These are phyloP conservation scores for Hypoxylon sp. DNA, from an alignment of 2,329 filamentous ascomycete genomes.

Conservation along the genomic window DNA sequence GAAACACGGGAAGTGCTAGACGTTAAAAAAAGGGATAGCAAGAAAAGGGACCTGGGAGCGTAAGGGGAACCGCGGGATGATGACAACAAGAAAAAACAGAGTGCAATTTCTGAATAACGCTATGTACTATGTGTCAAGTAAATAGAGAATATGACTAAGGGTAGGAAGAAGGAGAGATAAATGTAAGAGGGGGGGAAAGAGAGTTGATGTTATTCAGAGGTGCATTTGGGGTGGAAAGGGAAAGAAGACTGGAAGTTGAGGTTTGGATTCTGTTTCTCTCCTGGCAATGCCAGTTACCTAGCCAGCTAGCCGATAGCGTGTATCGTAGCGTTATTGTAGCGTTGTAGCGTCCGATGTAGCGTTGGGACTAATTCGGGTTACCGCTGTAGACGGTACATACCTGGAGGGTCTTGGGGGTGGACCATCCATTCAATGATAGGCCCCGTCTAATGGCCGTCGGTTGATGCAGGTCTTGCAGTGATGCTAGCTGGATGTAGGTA, in stretches of 20 bases:
- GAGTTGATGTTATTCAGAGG: slow-evolving; percentile 54
- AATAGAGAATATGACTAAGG: slow-evolving; percentile 50
- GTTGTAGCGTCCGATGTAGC: slow-evolving; percentile 17
- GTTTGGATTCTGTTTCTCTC: slow-evolving; percentile 38
- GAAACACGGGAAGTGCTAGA: slow-evolving; percentile 41
- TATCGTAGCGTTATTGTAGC: slow-evolving; percentile 26
- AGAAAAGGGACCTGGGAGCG: slow-evolving; percentile 45
- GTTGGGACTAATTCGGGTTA: slow-evolving; percentile 27
- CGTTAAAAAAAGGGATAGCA: slow-evolving; percentile 17
- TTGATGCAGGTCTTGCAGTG: slow-evolving; percentile 33
- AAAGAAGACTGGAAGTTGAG: slow-evolving; percentile 52
- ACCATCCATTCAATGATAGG: slow-evolving; percentile 20
- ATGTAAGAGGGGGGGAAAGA: slow-evolving; percentile 45
- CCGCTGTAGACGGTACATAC: slow-evolving; percentile 5
- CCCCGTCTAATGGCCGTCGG: slow-evolving; percentile 29
- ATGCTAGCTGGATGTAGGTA: slow-evolving; percentile 32
- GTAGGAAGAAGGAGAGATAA: slow-evolving; percentile 50
- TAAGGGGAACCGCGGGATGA: slow-evolving; percentile 42
- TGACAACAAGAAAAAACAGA: slow-evolving; percentile 49
- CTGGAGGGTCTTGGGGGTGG: slow-evolving; percentile 15
- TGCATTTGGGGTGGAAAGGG: slow-evolving; percentile 51
- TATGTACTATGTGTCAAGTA: slow-evolving; percentile 52
- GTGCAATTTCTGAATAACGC: slow-evolving; percentile 45
- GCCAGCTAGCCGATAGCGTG: slow-evolving; percentile 17
- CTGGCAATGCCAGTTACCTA: slow-evolving; percentile 17